Percentiles rank a stretch among this genome's conserved stretches.
Evolutionary conservation across 2,329 filamentous ascomycete species (phyloP).

Genomic region (Gliomastix tumulicola): DNA sequence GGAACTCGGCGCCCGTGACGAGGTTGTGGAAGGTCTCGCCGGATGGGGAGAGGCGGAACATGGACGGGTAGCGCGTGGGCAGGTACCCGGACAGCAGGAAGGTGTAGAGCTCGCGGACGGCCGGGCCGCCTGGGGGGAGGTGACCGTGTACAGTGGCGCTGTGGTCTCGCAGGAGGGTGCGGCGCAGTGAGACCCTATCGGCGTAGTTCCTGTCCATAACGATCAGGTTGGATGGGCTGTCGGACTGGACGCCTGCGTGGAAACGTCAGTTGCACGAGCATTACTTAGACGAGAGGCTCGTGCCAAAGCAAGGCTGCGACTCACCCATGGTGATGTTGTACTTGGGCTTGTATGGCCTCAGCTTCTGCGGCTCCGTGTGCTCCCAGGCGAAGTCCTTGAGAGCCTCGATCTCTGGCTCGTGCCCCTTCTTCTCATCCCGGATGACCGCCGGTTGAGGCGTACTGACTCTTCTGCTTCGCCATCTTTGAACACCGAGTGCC

Average conservation of each 20-base stretch:
- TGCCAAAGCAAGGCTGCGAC: slow-evolving; percentile 2
- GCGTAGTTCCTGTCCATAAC: slow-evolving; percentile 44
- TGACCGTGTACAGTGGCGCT: slow-evolving; percentile 32
- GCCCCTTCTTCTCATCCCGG: no score
- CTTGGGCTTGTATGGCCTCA: slow-evolving; percentile 42
- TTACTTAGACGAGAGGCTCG: background rate
- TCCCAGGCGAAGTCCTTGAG: slow-evolving; percentile 32
- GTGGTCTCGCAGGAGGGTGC: slow-evolving; percentile 28
- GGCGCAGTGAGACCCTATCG: slow-evolving; percentile 30
- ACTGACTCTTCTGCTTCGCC: no score
- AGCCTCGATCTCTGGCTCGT: no score
- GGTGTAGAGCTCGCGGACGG: slow-evolving; percentile 40
- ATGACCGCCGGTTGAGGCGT: no score
- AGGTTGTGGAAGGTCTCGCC: slow-evolving; percentile 27
- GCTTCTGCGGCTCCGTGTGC: slow-evolving; percentile 23
- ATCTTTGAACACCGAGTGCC: no score
- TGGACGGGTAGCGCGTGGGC: slow-evolving; percentile 37
- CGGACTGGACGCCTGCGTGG: slow-evolving; percentile 34
- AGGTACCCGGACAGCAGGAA: slow-evolving; percentile 40
- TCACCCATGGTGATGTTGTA: slow-evolving; percentile 50
- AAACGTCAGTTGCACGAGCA: no score
- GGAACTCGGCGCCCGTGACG: slow-evolving; percentile 22
- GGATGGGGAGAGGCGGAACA: slow-evolving; percentile 32
- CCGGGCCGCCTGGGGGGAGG: slow-evolving; percentile 26
- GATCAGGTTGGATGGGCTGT: slow-evolving; percentile 41